Evolutionary conservation across 495 filamentous ascomycete genomes (phyloP), one percentile per base, ranked within the genome.

Genomic region (Penicillium diatomitis): DNA sequence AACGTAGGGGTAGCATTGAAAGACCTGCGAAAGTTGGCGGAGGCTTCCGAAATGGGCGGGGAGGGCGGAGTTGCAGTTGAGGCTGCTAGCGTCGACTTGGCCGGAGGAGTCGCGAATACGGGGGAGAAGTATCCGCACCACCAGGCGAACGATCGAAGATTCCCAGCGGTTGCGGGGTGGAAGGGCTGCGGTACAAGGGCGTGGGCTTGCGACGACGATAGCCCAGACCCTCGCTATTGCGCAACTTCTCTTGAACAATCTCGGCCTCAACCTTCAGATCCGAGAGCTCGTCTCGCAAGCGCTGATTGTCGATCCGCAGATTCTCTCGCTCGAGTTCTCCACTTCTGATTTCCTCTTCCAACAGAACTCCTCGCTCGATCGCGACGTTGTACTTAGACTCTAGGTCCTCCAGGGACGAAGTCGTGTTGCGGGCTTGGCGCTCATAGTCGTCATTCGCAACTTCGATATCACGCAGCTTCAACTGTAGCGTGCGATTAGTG

Each of bases 361-460:
- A 75, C 79, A 98, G 82, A 32, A 98, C 92, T 10, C 74, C 80
- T 47, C 92, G 75, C 68, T 98, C 92, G 53, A 97, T 94, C 3
- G 90, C 82, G 11, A 91, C 77, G 64, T 96, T 96, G 67, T 90
- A 96, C 63, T 97, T 98, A 46, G 87, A 91, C 67, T 97, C 92
- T 63, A 98, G 70, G 62, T 97, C 92, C 71, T 98, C 94, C 54
- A 96, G 78, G 48, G 91, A 96, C 39, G 91, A 95, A 11, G 85
- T 86, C 11, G 88, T 95, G 58, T 95, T 88, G 50, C 92, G 82
- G 49, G 91, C 90, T 68, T 97, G 90, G 49, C 90, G 83, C 68
- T 98, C 92, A 62, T 89, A 96, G 64, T 98, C 92, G 76, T 98
- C 92, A 67, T 98, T 98, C 53, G 86, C 86, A 33, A 98, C 94